Evolutionary conservation across 176 grass and related monocot species (phyloP).

Genomic region (Triticum aestivum): IWGSC_CS_RefSeq_v2.1 NC_057811.1:91448499-91448998

Average conservation of each 20-base stretch:
- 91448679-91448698: too few species aligned
- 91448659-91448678: too few species aligned
- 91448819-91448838: background rate
- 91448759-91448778: background rate
- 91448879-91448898: background rate
- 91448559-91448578: background rate
- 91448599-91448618: background rate
- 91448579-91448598: background rate
- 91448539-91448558: background rate
- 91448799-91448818: background rate
- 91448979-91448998: background rate
- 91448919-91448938: slow-evolving; percentile 44
- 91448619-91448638: background rate
- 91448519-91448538: background rate
- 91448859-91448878: background rate
- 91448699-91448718: background rate
- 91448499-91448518: background rate
- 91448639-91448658: too few species aligned
- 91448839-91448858: background rate
- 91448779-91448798: background rate
- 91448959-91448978: slow-evolving; percentile 37
- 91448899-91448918: background rate
- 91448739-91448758: background rate
- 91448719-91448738: background rate
- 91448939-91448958: slow-evolving; percentile 45